Evolutionary conservation across 768 basidiomycete species (phyloP), one percentile per base, ranked within the genome.

Genomic region (Podaxis sp.): DNA sequence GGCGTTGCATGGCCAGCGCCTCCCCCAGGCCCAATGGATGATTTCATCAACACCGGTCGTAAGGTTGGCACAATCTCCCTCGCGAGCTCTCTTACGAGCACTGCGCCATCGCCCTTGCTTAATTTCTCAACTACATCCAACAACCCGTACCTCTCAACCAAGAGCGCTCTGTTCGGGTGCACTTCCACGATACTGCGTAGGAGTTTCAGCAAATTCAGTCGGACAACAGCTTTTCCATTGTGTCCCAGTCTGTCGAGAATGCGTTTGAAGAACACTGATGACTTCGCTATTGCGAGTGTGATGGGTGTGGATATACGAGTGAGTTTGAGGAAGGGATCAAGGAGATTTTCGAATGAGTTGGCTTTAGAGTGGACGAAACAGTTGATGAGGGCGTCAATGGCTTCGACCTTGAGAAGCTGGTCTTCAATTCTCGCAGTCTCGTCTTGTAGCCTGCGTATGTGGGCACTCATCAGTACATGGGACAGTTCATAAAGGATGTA

Each of bases 391-490:
- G 84, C 78, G 0, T 91, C 87, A 16, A 92, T 72, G 1, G 90
- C 77, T 11, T 79, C 77, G 1, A 79, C 72, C 67, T 91, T 89
- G 36, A 89, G 74, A 0, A 99, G 79, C 52, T 89, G 86, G 68
- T 96, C 95, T 70, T 98, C 97, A 5, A 99, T 91, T 57, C 94
- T 84, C 1, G 93, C 87, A 0, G 91, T 93, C 74, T 99, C 97
- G 67, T 98, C 97, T 77, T 95, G 91, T 37, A 98, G 77, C 94
- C 93, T 95, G 65, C 25, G 23, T 25, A 51, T 16, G 27, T 38
- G 57, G 37, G 27, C 27, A 46, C 25, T 9, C 52, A 52, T 14
- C 18, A 7, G 7, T 28, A 13, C 36, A 13, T 4, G 42, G 5
- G 9, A 10, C 18, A 32, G 42, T n/a, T 4, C 23, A 23, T 14